Conservation (phyloP, 2,329 filamentous ascomycete genomes). For the Leptographium flavum region DNA sequence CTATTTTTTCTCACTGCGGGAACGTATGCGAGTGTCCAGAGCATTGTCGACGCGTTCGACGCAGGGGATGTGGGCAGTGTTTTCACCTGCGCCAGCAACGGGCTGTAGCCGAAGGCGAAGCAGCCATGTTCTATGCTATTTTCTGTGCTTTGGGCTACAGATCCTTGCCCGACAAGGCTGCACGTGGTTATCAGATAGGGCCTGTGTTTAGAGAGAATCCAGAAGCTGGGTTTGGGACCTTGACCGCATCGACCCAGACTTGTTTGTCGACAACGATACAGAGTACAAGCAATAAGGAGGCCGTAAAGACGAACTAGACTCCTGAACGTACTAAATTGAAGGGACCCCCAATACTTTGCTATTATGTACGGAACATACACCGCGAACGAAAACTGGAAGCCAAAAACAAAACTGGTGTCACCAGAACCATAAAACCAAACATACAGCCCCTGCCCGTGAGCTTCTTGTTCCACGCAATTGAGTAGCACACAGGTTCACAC, state of each 20-base stretch:
- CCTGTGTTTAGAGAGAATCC: too few species aligned
- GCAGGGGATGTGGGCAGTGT: constrained; percentile 50
- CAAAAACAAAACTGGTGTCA: background rate
- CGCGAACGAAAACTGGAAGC: constrained; percentile 1
- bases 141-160: too few species aligned
- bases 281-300: too few species aligned
- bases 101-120: constrained; percentile 26
- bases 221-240: too few species aligned
- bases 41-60: constrained; percentile 60
- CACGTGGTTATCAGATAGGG: too few species aligned
- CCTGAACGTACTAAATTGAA: background rate
- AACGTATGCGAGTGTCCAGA: constrained; percentile 65
- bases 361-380: constrained; percentile 1
- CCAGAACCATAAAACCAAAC: background rate
- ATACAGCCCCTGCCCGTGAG: background rate
- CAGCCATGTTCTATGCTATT: background rate
- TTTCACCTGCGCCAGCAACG: constrained; percentile 62
- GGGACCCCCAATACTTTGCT: too few species aligned
- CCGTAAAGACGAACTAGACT: too few species aligned
- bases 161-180: too few species aligned
- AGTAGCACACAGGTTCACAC: background rate
- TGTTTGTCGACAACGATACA: too few species aligned
- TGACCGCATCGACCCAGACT: too few species aligned
- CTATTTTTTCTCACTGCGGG: constrained; percentile 70
- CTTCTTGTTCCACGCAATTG: too few species aligned